Percentiles rank a stretch among this genome's conserved stretches.
These are phyloP conservation scores for Chaetomiaceae sp. DNA, from an alignment of 2,329 filamentous ascomycete genomes.

Conservation along the genomic window DNA sequence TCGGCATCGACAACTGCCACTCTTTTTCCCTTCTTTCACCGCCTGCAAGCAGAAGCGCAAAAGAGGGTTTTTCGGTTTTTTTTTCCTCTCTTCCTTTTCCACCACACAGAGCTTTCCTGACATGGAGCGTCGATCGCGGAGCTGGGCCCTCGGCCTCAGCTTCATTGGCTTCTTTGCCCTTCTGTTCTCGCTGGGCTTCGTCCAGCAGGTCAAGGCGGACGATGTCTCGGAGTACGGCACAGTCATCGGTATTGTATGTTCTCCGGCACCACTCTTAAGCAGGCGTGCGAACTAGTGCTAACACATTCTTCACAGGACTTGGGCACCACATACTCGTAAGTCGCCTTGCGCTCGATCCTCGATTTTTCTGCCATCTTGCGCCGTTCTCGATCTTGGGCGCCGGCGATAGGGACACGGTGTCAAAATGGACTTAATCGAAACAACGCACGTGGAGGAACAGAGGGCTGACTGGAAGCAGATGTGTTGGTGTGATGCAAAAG, in stretches of 20 bases:
- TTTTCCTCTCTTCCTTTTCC: conserved; percentile 1
- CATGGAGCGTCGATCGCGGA: conserved; percentile 29
- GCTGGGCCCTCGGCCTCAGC: conserved; percentile 66
- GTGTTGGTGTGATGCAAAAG: conserved; percentile 93
- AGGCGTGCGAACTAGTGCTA: conserved; percentile 16
- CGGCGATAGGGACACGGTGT: conserved; percentile 14
- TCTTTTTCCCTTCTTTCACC: conserved; percentile 9
- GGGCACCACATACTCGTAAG: conserved; percentile 68
- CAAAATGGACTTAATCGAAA: conserved; percentile 2
- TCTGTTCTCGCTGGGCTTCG: conserved; percentile 81
- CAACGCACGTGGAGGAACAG: neutral
- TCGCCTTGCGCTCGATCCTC: conserved; percentile 5
- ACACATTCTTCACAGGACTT: conserved; percentile 54
- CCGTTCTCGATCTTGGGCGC: neutral
- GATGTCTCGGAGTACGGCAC: conserved; percentile 77
- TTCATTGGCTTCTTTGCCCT: conserved; percentile 87
- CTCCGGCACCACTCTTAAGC: neutral
- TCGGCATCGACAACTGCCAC: conserved; percentile 15
- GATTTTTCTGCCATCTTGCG: neutral
- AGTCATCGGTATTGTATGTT: conserved; percentile 82
- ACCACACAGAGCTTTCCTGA: conserved; percentile 23
- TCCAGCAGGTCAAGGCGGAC: conserved; percentile 69
- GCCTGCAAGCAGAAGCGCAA: conserved; percentile 19
- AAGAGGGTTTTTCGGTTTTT: conserved; percentile 14
- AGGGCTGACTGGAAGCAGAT: conserved; percentile 39